Conservation (phyloP, 2,329 filamentous ascomycete genomes). For the Exophiala sp. region DNA sequence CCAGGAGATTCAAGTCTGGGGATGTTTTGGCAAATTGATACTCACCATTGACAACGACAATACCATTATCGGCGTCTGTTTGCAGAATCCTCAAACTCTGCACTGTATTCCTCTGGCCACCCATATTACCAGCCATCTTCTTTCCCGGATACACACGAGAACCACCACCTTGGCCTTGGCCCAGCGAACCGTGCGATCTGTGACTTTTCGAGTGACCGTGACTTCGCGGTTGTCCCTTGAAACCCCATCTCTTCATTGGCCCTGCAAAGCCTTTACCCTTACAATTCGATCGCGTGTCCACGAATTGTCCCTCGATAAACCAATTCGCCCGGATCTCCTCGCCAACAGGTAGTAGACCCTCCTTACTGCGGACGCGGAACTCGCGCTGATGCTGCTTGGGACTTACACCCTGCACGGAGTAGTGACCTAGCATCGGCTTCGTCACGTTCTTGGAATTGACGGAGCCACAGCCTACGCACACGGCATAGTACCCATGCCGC, state of each 20-base stretch:
- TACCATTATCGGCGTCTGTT: conserved; percentile 80
- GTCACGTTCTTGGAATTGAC: conserved; percentile 72
- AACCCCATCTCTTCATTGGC: conserved; percentile 96
- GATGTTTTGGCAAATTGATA: not conserved
- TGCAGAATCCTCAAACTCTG: conserved; percentile 89
- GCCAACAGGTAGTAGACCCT: conserved; percentile 72
- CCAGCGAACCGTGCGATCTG: conserved; percentile 83
- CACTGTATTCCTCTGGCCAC: conserved; percentile 78
- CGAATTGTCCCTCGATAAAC: conserved; percentile 86
- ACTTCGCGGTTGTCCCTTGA: conserved; percentile 79
- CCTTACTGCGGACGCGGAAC: conserved; percentile 74
- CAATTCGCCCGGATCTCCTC: conserved; percentile 76
- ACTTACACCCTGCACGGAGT: conserved; percentile 72
- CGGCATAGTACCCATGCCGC: conserved; percentile 86
- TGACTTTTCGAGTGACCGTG: conserved; percentile 97
- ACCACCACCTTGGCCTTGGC: conserved; percentile 86
- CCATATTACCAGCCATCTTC: conserved; percentile 97
- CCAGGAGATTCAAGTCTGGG: not conserved
- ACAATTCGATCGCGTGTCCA: conserved; percentile 76
- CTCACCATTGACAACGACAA: conserved; percentile 80
- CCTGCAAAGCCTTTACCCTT: conserved; percentile 92
- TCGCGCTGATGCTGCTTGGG: conserved; percentile 82
- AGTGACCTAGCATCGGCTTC: conserved; percentile 84
- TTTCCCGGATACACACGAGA: conserved; percentile 92
- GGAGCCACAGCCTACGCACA: conserved; percentile 79